Percentiles rank a stretch among this genome's conserved stretches.
Conservation (phyloP, 208 protist species). For the Trichomonas tenax region DNA sequence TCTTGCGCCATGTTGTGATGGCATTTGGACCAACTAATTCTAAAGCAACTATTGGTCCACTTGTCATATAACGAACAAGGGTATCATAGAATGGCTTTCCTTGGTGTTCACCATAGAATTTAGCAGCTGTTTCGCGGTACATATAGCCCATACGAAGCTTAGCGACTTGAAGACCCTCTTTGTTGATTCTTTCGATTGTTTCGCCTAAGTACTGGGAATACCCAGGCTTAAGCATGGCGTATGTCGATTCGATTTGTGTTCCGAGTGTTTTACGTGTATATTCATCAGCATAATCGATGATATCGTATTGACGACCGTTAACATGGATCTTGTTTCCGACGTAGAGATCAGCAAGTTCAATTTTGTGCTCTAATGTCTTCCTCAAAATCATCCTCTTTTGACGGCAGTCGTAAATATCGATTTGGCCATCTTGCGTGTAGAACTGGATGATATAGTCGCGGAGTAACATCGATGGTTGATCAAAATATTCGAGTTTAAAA, state of each 20-base stretch:
- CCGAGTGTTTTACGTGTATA: background rate
- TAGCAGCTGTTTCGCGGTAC: background rate
- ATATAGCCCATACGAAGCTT: background rate
- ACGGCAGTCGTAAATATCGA: background rate
- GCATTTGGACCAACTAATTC: background rate
- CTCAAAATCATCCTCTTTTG: background rate
- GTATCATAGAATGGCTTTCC: background rate
- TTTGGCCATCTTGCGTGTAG: background rate
- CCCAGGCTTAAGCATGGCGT: background rate
- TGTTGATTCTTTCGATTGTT: background rate
- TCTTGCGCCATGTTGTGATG: background rate
- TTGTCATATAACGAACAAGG: background rate
- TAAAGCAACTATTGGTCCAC: background rate
- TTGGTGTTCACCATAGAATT: slow-evolving; percentile 7
- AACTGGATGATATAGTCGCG: background rate
- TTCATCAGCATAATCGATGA: background rate
- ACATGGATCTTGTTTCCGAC: background rate
- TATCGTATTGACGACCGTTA: slow-evolving; percentile 12
- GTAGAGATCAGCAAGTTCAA: background rate
- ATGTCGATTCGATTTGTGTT: background rate
- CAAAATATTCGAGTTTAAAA: slow-evolving; percentile 5
- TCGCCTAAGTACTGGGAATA: background rate
- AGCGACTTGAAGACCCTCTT: background rate
- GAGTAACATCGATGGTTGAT: background rate
- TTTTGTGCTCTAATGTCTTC: background rate